Conservation (phyloP, 1,284 basidiomycete species). For the Fomitopsis betulina region DNA sequence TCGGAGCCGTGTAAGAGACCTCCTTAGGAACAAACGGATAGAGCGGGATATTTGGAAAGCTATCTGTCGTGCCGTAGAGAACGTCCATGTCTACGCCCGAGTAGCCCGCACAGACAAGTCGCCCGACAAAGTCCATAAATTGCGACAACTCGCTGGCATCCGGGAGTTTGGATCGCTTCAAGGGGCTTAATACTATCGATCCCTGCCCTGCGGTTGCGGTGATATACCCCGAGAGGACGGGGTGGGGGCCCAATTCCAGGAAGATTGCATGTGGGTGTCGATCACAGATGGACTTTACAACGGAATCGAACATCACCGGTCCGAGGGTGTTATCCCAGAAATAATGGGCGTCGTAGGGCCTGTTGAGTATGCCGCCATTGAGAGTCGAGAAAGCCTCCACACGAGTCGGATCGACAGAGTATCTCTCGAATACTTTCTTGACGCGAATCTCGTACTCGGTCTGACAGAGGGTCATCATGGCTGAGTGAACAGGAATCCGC, state of each 20-base stretch:
- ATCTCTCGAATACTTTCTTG: slow-evolving; percentile 21
- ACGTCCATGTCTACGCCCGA: slow-evolving; percentile 13
- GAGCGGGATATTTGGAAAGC: background rate
- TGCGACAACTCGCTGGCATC: background rate
- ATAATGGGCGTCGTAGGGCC: slow-evolving; percentile 26
- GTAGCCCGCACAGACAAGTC: slow-evolving; percentile 11
- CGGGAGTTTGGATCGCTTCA: background rate
- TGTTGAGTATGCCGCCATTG: slow-evolving; percentile 19
- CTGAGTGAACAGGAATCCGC: slow-evolving; percentile 29
- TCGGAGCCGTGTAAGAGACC: slow-evolving; percentile 8
- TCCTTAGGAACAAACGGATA: slow-evolving; percentile 17
- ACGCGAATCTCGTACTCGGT: slow-evolving; percentile 19
- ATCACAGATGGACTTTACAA: slow-evolving; percentile 13
- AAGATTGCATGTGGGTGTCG: slow-evolving; percentile 20
- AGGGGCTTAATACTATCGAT: background rate
- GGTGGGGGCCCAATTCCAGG: slow-evolving; percentile 34
- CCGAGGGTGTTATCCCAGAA: slow-evolving; percentile 30
- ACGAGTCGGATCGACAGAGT: slow-evolving; percentile 11
- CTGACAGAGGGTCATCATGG: slow-evolving; percentile 29
- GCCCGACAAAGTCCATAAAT: slow-evolving; percentile 7
- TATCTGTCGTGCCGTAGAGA: slow-evolving; percentile 3
- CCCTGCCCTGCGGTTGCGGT: slow-evolving; percentile 9
- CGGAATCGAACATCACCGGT: slow-evolving; percentile 28
- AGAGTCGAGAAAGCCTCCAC: slow-evolving; percentile 22
- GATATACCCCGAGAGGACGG: slow-evolving; percentile 33